Evolutionary conservation across 1,284 basidiomycete genomes (phyloP).

Genomic region (Tylopilus orsonianus): DNA sequence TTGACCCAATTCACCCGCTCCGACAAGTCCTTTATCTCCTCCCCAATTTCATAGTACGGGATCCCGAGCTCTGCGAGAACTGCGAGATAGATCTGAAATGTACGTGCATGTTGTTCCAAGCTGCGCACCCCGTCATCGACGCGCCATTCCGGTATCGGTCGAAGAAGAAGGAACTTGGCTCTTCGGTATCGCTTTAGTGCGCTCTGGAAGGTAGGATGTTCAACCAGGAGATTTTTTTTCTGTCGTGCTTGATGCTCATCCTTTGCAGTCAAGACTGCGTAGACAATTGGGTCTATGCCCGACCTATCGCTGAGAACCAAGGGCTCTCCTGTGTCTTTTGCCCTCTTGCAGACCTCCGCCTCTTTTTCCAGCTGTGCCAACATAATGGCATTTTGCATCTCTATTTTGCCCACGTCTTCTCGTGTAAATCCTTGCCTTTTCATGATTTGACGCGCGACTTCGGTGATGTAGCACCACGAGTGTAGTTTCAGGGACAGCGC

Average conservation of each 20-base stretch:
- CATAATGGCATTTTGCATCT: slow-evolving; percentile 65
- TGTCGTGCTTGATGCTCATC: slow-evolving; percentile 37
- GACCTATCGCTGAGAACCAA: slow-evolving; percentile 62
- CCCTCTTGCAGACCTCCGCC: slow-evolving; percentile 23
- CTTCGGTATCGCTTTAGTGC: slow-evolving; percentile 44
- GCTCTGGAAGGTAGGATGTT: slow-evolving; percentile 39
- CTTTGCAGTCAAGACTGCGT: slow-evolving; percentile 49
- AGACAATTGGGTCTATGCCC: slow-evolving; percentile 60
- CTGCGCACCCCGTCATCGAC: slow-evolving; percentile 62
- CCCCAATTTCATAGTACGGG: slow-evolving; percentile 46
- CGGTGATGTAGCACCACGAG: slow-evolving; percentile 44
- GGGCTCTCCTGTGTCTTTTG: slow-evolving; percentile 16
- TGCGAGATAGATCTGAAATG: slow-evolving; percentile 39
- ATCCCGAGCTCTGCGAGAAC: slow-evolving; percentile 48
- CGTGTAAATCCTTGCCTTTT: slow-evolving; percentile 49
- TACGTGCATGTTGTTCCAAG: slow-evolving; percentile 48
- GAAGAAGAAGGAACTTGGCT: slow-evolving; percentile 50
- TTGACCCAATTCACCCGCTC: slow-evolving; percentile 32
- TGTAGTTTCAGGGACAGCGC: slow-evolving; percentile 40
- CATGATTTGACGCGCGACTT: slow-evolving; percentile 63
- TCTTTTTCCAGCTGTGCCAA: slow-evolving; percentile 51
- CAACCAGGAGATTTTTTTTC: slow-evolving; percentile 38
- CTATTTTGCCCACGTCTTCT: slow-evolving; percentile 44
- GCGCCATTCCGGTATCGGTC: slow-evolving; percentile 56
- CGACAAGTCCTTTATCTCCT: slow-evolving; percentile 38